These are phyloP conservation scores for Schizosaccharomyces pombe DNA, from an alignment of 805 yeast species.

Conservation along the genomic window DNA sequence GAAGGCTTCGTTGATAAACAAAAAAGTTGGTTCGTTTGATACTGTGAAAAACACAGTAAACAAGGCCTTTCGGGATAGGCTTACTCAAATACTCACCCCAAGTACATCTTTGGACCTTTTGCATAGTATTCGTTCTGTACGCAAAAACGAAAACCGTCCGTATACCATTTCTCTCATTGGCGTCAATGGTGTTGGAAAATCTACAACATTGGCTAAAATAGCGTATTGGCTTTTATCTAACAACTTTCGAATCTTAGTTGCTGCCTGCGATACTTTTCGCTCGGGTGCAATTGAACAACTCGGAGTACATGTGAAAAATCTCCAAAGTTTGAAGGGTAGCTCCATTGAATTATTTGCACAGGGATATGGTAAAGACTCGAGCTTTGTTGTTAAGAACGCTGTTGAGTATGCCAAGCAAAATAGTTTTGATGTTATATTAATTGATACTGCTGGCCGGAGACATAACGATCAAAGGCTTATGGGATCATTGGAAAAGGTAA, in stretches of 20 bases:
- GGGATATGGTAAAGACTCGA: constrained; percentile 96
- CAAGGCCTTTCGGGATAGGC: constrained; percentile 30
- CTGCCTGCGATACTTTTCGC: constrained; percentile 94
- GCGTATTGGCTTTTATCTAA: constrained; percentile 92
- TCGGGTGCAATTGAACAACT: constrained; percentile 98
- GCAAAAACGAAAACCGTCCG: constrained; percentile 27
- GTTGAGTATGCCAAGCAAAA: constrained; percentile 52
- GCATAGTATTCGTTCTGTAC: constrained; percentile 39
- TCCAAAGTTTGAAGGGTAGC: constrained; percentile 39
- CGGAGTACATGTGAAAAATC: constrained; percentile 73
- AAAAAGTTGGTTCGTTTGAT: constrained; percentile 51
- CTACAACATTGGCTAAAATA: constrained; percentile 78
- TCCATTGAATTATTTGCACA: constrained; percentile 65
- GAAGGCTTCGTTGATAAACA: constrained; percentile 42
- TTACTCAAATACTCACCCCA: constrained; percentile 59
- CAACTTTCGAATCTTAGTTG: constrained; percentile 61
- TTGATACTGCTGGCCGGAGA: constrained; percentile 95
- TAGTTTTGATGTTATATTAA: constrained; percentile 59
- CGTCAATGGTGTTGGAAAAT: constrained; percentile 93
- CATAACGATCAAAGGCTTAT: constrained; percentile 83
- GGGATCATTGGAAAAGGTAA: constrained; percentile 71
- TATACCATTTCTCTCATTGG: constrained; percentile 95
- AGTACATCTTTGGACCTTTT: constrained; percentile 71
- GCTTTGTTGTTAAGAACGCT: constrained; percentile 78
- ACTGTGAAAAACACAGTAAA: constrained; percentile 29